Conservation (phyloP, 495 filamentous ascomycete genomes). For the Penicillium coffeae region DNA sequence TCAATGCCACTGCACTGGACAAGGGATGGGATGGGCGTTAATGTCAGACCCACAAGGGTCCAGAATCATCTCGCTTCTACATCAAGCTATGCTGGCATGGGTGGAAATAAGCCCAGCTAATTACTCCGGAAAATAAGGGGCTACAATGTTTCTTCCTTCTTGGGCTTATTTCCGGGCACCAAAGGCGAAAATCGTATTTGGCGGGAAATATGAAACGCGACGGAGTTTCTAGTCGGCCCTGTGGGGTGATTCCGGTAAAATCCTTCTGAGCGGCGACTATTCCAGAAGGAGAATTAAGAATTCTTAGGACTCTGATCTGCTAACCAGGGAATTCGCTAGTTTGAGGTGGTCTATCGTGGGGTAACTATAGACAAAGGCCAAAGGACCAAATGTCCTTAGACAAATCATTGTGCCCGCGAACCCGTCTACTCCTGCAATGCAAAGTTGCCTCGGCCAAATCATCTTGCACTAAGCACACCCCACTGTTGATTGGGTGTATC, state of each 20-base stretch:
- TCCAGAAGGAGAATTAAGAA: too few species aligned
- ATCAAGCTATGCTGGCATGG: background rate
- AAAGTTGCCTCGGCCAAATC: background rate
- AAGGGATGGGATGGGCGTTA: constrained; percentile 5
- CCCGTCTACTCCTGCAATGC: too few species aligned
- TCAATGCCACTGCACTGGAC: background rate
- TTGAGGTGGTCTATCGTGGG: too few species aligned
- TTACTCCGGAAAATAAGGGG: constrained; percentile 18
- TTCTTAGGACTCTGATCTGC: too few species aligned
- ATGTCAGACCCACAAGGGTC: constrained; percentile 6
- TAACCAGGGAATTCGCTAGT: too few species aligned
- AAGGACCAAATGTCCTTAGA: too few species aligned
- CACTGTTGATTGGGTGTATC: too few species aligned
- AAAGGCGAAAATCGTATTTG: constrained; percentile 7
- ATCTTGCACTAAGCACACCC: too few species aligned
- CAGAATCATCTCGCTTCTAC: constrained; percentile 8
- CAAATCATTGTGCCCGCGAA: too few species aligned
- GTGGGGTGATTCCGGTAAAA: too few species aligned
- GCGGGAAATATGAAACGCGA: constrained; percentile 25
- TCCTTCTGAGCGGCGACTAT: too few species aligned
- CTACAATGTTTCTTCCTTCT: constrained; percentile 8
- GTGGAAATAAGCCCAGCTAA: constrained; percentile 13
- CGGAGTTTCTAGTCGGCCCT: constrained; percentile 7
- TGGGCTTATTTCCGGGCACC: constrained; percentile 10
- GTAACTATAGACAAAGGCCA: too few species aligned